Conservation (phyloP, 768 basidiomycete genomes). For the Mycena galericulata region DNA sequence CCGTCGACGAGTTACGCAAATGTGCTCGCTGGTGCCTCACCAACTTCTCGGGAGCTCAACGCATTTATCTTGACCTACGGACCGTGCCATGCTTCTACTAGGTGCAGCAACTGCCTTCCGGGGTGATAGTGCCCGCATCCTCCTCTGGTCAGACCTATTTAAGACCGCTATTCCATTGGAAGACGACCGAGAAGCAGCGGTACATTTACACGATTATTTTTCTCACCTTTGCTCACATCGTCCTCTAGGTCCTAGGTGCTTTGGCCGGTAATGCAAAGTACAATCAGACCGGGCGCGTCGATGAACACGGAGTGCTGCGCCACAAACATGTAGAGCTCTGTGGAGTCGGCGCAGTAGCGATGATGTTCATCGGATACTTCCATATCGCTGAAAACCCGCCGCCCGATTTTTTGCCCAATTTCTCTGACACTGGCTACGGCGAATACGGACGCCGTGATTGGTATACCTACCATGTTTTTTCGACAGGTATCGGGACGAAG, state of each 20-base stretch:
- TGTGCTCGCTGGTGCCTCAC: conserved; percentile 3
- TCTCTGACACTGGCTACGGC: not conserved
- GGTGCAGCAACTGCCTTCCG: not conserved
- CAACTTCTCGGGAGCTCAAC: not conserved
- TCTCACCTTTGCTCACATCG: not conserved
- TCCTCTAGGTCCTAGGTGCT: conserved; percentile 40
- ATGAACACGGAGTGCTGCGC: too few relatives aligned
- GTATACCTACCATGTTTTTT: too few relatives aligned
- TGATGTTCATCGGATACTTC: not conserved
- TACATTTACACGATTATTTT: not conserved
- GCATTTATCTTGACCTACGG: not conserved
- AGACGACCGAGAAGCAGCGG: not conserved
- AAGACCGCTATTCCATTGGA: not conserved
- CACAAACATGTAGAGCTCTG: too few relatives aligned
- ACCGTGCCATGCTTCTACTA: not conserved
- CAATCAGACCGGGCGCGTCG: conserved; percentile 43
- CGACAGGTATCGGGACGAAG: too few relatives aligned
- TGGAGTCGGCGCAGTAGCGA: too few relatives aligned
- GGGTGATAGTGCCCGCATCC: not conserved
- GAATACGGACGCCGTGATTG: too few relatives aligned
- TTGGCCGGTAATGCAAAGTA: conserved; percentile 47
- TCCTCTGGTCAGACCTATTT: conserved; percentile 7
- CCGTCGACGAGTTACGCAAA: not conserved
- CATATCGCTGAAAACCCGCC: not conserved
- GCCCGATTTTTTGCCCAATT: not conserved